phyloP scores from a whole-genome alignment of 306 rosid genomes.

The Vigna radiata region DNA sequence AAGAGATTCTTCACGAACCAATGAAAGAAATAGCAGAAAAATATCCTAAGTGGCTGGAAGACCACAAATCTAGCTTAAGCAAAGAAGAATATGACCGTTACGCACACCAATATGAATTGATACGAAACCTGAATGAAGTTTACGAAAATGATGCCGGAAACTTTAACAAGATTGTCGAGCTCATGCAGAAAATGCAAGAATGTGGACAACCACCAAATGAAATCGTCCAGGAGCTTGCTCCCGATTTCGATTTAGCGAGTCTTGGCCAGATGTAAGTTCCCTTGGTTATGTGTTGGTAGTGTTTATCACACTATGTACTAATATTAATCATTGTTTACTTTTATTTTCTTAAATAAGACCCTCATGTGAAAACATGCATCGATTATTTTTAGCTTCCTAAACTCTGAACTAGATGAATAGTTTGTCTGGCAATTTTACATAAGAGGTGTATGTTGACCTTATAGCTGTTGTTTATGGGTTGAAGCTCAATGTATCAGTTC shows the following conservation, averaged over 20 bases:
- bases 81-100: constrained; percentile 79
- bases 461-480: background rate
- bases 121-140: constrained; percentile 72
- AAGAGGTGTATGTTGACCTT: background rate
- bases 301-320: constrained; percentile 13
- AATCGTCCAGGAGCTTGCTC: constrained; percentile 85
- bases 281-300: constrained; percentile 29
- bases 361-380: constrained; percentile 5
- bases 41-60: constrained; percentile 97
- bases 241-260: constrained; percentile 79
- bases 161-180: constrained; percentile 82
- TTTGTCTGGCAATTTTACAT: constrained; percentile 34
- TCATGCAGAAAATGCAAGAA: constrained; percentile 99
- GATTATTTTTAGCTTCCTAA: constrained; percentile 6
- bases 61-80: constrained; percentile 77
- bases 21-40: constrained; percentile 97
- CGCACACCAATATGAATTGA: constrained; percentile 67
- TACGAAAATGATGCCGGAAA: constrained; percentile 79
- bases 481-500: background rate
- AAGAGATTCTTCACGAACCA: constrained; percentile 97
- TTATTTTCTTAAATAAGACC: constrained; percentile 17
- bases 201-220: constrained; percentile 97
- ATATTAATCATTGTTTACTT: constrained; percentile 7
- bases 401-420: constrained; percentile 25
- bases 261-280: constrained; percentile 87